phyloP scores from a whole-genome alignment of 306 rosid genomes.

The Cucurbita moschata region DNA sequence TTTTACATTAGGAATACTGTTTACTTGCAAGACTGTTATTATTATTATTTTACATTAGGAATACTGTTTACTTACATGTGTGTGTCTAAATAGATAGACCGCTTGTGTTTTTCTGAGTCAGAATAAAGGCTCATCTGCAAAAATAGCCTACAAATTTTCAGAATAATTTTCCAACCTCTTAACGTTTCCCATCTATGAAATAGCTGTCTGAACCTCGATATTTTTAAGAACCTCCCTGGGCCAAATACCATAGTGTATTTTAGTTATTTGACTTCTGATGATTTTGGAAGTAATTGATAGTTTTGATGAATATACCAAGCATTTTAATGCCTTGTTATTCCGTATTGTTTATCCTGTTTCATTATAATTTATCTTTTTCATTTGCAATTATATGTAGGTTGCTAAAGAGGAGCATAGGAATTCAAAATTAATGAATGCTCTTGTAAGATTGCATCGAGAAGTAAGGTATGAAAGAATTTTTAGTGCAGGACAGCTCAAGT shows the following conservation, averaged over 20 bases:
- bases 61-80: background rate
- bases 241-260: background rate
- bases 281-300: too few relatives aligned
- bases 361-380: slow-evolving; percentile 17
- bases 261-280: too few relatives aligned
- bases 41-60: background rate
- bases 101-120: background rate
- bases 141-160: background rate
- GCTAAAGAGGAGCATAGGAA: slow-evolving; percentile 86
- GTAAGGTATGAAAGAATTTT: slow-evolving; percentile 46
- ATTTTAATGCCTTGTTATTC: background rate
- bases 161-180: background rate
- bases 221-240: background rate
- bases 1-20: background rate
- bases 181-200: background rate
- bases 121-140: background rate
- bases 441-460: slow-evolving; percentile 80
- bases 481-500: background rate
- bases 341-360: background rate
- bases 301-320: background rate
- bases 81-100: background rate
- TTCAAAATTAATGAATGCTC: slow-evolving; percentile 83
- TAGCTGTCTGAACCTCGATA: background rate
- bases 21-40: background rate
- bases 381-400: slow-evolving; percentile 37